Evolutionary conservation across 1,284 basidiomycete genomes (phyloP).

Genomic region (Puccinia hordei): DNA sequence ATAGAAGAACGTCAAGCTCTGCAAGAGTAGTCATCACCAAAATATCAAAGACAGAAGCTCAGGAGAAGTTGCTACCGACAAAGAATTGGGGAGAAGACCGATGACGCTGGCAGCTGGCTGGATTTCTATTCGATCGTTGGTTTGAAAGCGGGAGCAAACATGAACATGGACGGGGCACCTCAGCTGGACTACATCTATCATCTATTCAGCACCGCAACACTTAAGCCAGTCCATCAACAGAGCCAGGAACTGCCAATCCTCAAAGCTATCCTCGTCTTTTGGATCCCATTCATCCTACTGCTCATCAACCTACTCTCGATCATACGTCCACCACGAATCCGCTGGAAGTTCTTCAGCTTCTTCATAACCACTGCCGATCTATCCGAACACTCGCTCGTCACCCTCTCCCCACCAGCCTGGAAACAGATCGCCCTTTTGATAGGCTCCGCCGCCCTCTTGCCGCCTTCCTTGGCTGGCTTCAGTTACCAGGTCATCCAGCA

Average conservation of each 20-base stretch:
- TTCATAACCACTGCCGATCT: constrained; percentile 8
- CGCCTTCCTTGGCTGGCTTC: constrained; percentile 3
- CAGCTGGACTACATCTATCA: constrained; percentile 6
- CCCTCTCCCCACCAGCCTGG: not conserved
- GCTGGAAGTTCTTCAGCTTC: not conserved
- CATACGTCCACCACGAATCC: not conserved
- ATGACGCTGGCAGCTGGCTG: too few relatives aligned
- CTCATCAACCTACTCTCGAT: constrained; percentile 6
- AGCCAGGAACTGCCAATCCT: not conserved
- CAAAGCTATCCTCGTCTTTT: not conserved
- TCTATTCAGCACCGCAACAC: not conserved
- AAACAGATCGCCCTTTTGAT: constrained; percentile 1
- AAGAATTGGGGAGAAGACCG: too few relatives aligned
- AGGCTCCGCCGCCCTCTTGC: constrained; percentile 4
- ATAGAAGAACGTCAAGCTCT: too few relatives aligned
- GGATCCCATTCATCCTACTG: constrained; percentile 15
- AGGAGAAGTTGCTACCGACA: too few relatives aligned
- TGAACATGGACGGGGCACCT: not conserved
- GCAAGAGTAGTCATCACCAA: too few relatives aligned
- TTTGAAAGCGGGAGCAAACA: not conserved
- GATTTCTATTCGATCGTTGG: too few relatives aligned
- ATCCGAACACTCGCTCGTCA: not conserved
- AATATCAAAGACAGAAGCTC: too few relatives aligned
- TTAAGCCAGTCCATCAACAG: not conserved
- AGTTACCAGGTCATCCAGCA: constrained; percentile 11